Percentiles rank a stretch among this genome's conserved stretches.
Evolutionary conservation across 2,329 filamentous ascomycete species (phyloP).

Genomic region (Lasiodiplodia citricola): DNA sequence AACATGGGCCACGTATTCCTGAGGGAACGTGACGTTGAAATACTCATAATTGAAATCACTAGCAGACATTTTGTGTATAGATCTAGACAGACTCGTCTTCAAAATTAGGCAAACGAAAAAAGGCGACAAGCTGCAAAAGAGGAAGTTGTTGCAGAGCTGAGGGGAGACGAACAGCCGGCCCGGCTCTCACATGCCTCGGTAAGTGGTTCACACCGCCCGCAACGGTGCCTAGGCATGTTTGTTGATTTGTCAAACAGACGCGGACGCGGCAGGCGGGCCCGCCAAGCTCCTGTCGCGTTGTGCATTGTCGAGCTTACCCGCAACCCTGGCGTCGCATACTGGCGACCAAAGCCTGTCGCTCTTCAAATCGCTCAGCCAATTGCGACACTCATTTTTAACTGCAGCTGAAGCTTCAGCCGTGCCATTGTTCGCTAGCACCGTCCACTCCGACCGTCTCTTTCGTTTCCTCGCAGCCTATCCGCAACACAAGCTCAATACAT

Average conservation of each 20-base stretch:
- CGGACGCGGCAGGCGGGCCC: background rate
- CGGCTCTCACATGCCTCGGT: slow-evolving; percentile 25
- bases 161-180: slow-evolving; percentile 3
- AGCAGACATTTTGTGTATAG: slow-evolving; percentile 16
- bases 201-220: background rate
- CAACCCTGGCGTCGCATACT: background rate
- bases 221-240: background rate
- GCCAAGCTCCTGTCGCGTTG: slow-evolving; percentile 5
- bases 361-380: background rate
- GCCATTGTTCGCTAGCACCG: background rate
- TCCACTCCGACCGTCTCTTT: background rate
- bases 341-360: slow-evolving; percentile 1
- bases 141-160: background rate
- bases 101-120: background rate
- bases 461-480: background rate
- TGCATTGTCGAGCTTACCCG: background rate
- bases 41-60: slow-evolving; percentile 60
- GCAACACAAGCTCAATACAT: background rate
- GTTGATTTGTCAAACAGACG: slow-evolving; percentile 1
- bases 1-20: slow-evolving; percentile 80
- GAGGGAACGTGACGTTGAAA: slow-evolving; percentile 76
- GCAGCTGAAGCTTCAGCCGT: background rate
- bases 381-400: background rate
- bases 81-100: background rate
- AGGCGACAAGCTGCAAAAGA: background rate